phyloP scores from a whole-genome alignment of 1,284 basidiomycete genomes.

The Sutorius eximius region DNA sequence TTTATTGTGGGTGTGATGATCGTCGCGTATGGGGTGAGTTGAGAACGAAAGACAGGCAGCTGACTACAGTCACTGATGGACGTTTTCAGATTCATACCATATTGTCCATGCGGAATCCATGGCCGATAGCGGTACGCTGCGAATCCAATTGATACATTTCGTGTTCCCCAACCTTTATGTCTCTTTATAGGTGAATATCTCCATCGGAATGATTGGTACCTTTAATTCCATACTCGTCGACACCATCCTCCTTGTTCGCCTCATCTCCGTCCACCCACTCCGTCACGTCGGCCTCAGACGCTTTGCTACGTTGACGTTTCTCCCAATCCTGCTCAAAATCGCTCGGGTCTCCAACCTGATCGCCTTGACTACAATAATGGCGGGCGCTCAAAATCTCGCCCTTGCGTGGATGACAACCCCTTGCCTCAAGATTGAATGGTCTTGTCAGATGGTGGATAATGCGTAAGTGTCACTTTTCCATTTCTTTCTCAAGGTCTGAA shows the following conservation, averaged over 20 bases:
- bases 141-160: neutral
- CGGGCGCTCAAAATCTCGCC: conserved; percentile 10
- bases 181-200: conserved; percentile 15
- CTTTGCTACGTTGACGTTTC: conserved; percentile 17
- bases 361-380: conserved; percentile 23
- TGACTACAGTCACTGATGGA: neutral
- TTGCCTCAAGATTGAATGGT: conserved; percentile 38
- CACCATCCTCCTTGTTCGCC: conserved; percentile 29
- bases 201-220: conserved; percentile 32
- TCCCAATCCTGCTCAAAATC: conserved; percentile 29
- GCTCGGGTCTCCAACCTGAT: conserved; percentile 25
- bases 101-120: conserved; percentile 19
- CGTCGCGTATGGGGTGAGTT: conserved; percentile 24
- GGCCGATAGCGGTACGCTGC: conserved; percentile 19
- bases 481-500: neutral
- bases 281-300: conserved; percentile 13
- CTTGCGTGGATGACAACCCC: conserved; percentile 24
- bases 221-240: conserved; percentile 37
- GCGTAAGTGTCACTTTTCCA: conserved; percentile 15
- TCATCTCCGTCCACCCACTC: conserved; percentile 31
- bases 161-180: neutral
- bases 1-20: conserved; percentile 25
- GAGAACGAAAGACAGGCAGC: neutral
- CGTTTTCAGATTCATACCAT: conserved; percentile 26
- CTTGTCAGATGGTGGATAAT: conserved; percentile 32